Base-by-base conservation (phyloP, 2,329 filamentous ascomycete species). In the Camptophora hylomeconis region DNA sequence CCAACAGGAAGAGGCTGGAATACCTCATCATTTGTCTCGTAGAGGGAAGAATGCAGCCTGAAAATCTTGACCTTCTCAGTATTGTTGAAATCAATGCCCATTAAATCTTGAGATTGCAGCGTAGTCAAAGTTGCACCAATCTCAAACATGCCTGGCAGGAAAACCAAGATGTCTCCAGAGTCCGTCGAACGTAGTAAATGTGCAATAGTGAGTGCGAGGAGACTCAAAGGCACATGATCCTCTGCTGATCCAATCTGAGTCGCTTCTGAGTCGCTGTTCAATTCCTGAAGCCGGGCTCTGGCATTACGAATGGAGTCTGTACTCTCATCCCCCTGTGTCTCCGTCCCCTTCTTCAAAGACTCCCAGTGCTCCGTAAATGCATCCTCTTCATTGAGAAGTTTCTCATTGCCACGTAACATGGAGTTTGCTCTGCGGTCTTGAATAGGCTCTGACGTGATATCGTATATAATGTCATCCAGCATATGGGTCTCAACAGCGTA, bases 111-210 rank as follows among this genome's bases (percentile, higher is more conserved):
- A 12, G 28, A 30, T 7, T 67, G 45, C 11, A 52, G 36, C 2
- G 43, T 38, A 53, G 7, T 63, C 24, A 95, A 59, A 12, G 77
- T 75, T 31, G 83, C 70, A n/a, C n/a, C n/a, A 41, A 94, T 94
- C 46, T 98, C 89, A 9, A 80, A 83, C 40, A 94, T 82, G 50
- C 89, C 89, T 5, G 89, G 89, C 40, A 98, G 61, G 51, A 98
- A 98, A 4, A 95, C 72, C 10, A 98, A 55, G 28, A 95, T 79
- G 3, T 89, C 89, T 50, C 80, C 65, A 7, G 51, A 45, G 5
- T 48, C 31, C 3, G 51, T 61, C 3, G 52, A 59, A 14, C 50
- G 50, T 17, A 53, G 45, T n/a, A 68, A 54, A 36, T 66, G 58
- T 3, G 57, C 54, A 30, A 68, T 49, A 5, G 56, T 55, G 2